phyloP scores from a whole-genome alignment of 345 rosid species.

The Alliaria petiolata region DNA sequence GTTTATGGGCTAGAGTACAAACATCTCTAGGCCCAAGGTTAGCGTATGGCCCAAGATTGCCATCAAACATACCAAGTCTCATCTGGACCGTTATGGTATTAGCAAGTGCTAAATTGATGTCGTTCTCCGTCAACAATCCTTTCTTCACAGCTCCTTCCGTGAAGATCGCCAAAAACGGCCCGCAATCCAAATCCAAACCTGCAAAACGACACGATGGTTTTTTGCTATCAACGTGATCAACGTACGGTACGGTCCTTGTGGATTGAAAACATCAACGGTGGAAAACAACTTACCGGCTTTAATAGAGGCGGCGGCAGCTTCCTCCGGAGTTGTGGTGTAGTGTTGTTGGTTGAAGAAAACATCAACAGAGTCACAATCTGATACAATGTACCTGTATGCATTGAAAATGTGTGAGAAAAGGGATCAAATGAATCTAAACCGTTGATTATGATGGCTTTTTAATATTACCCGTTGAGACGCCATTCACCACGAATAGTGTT shows the following conservation, averaged over 20 bases:
- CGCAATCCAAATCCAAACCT: constrained; percentile 93
- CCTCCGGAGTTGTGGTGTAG: constrained; percentile 73
- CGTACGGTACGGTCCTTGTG: neutral
- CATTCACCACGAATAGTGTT: constrained; percentile 87
- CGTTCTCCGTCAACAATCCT: constrained; percentile 45
- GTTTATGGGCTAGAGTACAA: constrained; percentile 62
- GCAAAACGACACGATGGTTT: neutral
- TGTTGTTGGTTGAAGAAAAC: constrained; percentile 72
- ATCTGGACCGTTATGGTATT: constrained; percentile 81
- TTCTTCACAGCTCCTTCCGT: constrained; percentile 57
- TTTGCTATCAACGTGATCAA: neutral
- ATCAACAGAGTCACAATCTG: constrained; percentile 89
- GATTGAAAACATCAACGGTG: neutral
- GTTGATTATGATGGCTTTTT: neutral
- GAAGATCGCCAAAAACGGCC: constrained; percentile 71
- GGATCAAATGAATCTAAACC: neutral
- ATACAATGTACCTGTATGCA: constrained; percentile 66
- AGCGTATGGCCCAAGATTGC: constrained; percentile 67
- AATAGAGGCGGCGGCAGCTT: constrained; percentile 73
- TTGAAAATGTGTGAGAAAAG: neutral
- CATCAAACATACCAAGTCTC: constrained; percentile 95
- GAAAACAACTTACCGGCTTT: constrained; percentile 54
- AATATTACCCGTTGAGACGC: constrained; percentile 70
- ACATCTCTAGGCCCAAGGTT: constrained; percentile 79
- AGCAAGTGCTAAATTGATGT: constrained; percentile 69